Evolutionary conservation across 176 grass and related monocot genomes (phyloP).

Genomic region (Luzula sylvatica): DNA sequence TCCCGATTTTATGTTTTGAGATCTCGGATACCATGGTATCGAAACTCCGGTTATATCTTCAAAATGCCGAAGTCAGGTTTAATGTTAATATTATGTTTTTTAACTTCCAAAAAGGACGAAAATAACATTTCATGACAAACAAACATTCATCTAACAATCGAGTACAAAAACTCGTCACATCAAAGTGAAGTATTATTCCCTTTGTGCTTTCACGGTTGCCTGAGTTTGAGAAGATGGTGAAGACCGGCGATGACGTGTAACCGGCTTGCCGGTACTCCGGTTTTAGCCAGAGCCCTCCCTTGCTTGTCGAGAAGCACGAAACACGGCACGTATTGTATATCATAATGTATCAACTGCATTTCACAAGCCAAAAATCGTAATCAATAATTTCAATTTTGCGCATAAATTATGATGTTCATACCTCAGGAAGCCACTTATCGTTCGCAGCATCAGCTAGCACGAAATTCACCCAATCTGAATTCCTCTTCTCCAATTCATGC

Average conservation of each 20-base stretch:
- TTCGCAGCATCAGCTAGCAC: conserved; percentile 87
- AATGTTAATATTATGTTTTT: too few species aligned
- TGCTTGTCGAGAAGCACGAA: conserved; percentile 94
- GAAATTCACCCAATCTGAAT: conserved; percentile 34
- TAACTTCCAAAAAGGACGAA: too few species aligned
- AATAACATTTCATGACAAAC: too few species aligned
- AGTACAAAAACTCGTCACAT: not conserved
- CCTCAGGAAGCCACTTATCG: conserved; percentile 91
- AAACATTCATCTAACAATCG: too few species aligned
- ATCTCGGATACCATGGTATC: too few species aligned
- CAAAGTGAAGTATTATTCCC: conserved; percentile 18
- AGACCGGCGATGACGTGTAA: conserved; percentile 68
- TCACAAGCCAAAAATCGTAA: not conserved
- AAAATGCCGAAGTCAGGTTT: too few species aligned
- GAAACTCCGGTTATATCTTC: too few species aligned
- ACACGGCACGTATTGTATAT: conserved; percentile 83
- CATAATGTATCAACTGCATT: conserved; percentile 86
- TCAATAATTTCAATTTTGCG: not conserved
- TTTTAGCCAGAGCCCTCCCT: conserved; percentile 70
- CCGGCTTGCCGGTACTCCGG: conserved; percentile 71
- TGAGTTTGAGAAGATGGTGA: conserved; percentile 66
- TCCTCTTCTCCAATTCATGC: conserved; percentile 36
- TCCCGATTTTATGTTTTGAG: too few species aligned
- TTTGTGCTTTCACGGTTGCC: conserved; percentile 22
- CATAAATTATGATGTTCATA: conserved; percentile 1